Evolutionary conservation across 345 rosid species (phyloP).

Genomic region (Durio zibethinus): DNA sequence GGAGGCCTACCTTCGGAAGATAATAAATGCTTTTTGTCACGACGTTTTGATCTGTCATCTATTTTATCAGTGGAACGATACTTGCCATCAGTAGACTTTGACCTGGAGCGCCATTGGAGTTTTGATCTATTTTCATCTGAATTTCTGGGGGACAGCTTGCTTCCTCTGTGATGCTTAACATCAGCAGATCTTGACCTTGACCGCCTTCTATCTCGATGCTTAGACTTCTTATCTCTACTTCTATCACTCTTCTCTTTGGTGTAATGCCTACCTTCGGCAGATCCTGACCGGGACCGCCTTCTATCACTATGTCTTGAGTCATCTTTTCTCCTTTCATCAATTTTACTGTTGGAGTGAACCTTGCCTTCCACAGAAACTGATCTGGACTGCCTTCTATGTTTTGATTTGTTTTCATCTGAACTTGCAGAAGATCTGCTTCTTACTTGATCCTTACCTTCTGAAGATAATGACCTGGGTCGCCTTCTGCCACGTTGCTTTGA

Average conservation of each 20-base stretch:
- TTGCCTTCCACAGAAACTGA: slow-evolving; percentile 28
- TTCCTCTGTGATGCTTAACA: slow-evolving; percentile 40
- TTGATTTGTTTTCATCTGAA: slow-evolving; percentile 44
- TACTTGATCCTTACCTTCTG: slow-evolving; percentile 36
- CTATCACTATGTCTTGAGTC: slow-evolving; percentile 42
- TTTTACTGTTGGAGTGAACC: slow-evolving; percentile 11
- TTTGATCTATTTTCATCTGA: slow-evolving; percentile 49
- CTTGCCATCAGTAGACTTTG: slow-evolving; percentile 52
- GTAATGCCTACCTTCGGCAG: slow-evolving; percentile 48
- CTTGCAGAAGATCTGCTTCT: slow-evolving; percentile 39
- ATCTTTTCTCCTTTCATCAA: slow-evolving; percentile 36
- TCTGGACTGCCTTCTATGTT: slow-evolving; percentile 36
- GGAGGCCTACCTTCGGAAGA: slow-evolving; percentile 43
- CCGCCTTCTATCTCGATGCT: slow-evolving; percentile 50
- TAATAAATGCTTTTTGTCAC: slow-evolving; percentile 38
- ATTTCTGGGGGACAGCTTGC: slow-evolving; percentile 51
- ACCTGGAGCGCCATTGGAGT: slow-evolving; percentile 48
- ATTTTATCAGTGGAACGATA: slow-evolving; percentile 34
- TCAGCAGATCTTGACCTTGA: slow-evolving; percentile 68
- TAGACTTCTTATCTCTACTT: slow-evolving; percentile 50
- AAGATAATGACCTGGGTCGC: slow-evolving; percentile 57
- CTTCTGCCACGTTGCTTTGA: slow-evolving; percentile 35
- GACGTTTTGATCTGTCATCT: slow-evolving; percentile 47
- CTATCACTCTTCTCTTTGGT: slow-evolving; percentile 40
- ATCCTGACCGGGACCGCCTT: slow-evolving; percentile 72